Percentiles rank a stretch among this genome's conserved stretches.
Evolutionary conservation across 2,329 filamentous ascomycete genomes (phyloP).

Genomic region (Coniella lustricola): DNA sequence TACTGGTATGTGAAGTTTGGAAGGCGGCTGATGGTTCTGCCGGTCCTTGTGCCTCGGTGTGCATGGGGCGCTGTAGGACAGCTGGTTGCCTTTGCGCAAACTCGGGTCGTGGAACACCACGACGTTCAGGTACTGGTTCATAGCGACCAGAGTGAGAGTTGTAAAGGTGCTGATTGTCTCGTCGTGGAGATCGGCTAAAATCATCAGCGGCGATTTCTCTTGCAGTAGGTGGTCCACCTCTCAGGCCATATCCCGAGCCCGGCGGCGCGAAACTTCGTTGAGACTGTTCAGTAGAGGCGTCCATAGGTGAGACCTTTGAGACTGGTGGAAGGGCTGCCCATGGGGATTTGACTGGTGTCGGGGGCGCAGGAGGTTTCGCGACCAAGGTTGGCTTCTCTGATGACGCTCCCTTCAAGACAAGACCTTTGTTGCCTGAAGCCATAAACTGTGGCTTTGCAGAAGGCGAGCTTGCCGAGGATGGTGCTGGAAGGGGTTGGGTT

Average conservation of each 20-base stretch:
- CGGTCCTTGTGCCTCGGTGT: slow-evolving; percentile 54
- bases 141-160: slow-evolving; percentile 95
- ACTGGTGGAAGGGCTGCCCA: slow-evolving; percentile 85
- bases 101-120: slow-evolving; percentile 63
- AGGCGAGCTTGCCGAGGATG: slow-evolving; percentile 31
- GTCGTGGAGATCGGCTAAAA: slow-evolving; percentile 77
- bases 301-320: slow-evolving; percentile 69
- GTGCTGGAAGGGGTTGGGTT: slow-evolving; percentile 25
- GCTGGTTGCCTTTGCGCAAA: slow-evolving; percentile 63
- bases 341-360: slow-evolving; percentile 75
- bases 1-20: slow-evolving; percentile 66
- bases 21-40: slow-evolving; percentile 83
- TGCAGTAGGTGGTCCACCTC: slow-evolving; percentile 47
- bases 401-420: slow-evolving; percentile 49
- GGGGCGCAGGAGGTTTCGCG: slow-evolving; percentile 60
- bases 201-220: slow-evolving; percentile 93
- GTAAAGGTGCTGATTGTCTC: slow-evolving; percentile 77
- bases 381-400: slow-evolving; percentile 67
- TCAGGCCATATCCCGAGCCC: slow-evolving; percentile 47
- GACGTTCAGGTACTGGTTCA: slow-evolving; percentile 77
- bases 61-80: slow-evolving; percentile 66
- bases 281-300: slow-evolving; percentile 33
- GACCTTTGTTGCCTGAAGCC: slow-evolving; percentile 51
- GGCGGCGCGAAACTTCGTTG: slow-evolving; percentile 42
- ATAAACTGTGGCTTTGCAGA: slow-evolving; percentile 39